Conservation (phyloP, 305 asterid species). For the Withania somnifera region DNA sequence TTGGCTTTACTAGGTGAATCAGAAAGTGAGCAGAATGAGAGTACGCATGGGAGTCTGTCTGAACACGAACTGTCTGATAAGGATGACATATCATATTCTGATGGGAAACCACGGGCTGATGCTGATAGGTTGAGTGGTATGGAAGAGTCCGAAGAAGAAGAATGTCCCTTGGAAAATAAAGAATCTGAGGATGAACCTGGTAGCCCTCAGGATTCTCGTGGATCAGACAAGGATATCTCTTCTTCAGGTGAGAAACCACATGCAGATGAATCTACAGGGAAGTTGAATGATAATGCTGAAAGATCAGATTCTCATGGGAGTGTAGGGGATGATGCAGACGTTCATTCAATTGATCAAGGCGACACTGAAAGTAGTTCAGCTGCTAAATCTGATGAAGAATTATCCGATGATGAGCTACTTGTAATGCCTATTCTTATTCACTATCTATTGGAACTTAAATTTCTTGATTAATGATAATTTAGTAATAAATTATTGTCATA, state of each 20-base stretch:
- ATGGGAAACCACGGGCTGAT: slow-evolving; percentile 30
- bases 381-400: slow-evolving; percentile 34
- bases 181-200: slow-evolving; percentile 26
- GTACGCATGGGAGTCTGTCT: slow-evolving; percentile 20
- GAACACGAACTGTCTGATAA: slow-evolving; percentile 32
- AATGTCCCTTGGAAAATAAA: slow-evolving; percentile 44
- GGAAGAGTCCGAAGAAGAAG: slow-evolving; percentile 40
- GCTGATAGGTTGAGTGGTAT: slow-evolving; percentile 32
- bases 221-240: slow-evolving; percentile 42
- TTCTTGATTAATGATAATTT: neutral
- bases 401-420: slow-evolving; percentile 83
- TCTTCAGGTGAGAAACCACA: slow-evolving; percentile 40
- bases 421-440: slow-evolving; percentile 24
- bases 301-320: slow-evolving; percentile 15
- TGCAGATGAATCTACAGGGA: slow-evolving; percentile 30
- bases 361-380: slow-evolving; percentile 21
- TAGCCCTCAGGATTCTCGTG: slow-evolving; percentile 20
- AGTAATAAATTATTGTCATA: slow-evolving; percentile 11
- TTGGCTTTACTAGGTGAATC: neutral
- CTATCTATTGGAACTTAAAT: neutral
- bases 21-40: slow-evolving; percentile 36
- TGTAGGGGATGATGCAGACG: slow-evolving; percentile 14
- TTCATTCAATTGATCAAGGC: slow-evolving; percentile 16
- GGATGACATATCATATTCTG: slow-evolving; percentile 19
- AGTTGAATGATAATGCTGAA: slow-evolving; percentile 19